Base-by-base conservation (phyloP, 1,139 yeast genomes). In the Saccharomyces hybrid region DNA sequence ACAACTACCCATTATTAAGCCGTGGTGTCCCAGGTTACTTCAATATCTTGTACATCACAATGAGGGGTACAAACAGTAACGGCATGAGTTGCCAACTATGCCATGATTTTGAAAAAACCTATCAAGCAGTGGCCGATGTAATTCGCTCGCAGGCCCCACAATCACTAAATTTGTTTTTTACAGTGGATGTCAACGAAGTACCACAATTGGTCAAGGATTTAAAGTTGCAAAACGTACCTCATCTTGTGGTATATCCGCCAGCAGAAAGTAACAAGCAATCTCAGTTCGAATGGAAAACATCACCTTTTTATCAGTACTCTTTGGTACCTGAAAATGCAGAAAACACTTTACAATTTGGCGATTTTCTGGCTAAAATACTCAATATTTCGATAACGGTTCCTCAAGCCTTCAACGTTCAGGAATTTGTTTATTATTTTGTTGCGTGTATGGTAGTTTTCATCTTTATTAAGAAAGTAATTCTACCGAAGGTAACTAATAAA, bases 171-270 rank as follows among this genome's bases (percentile, higher is more conserved):
- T 75, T 75, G 59, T 81, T 84, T 62, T 72, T 76, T 30, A 72
- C 73, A 49, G 75, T 81, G 13, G 91, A 86, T 59, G 77, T 81
- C 26, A 66, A 69, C 2, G 75, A 76, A 44, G 72, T 74, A 34
- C 61, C 72, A 8, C 72, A 76, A 50, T 61, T 73, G 11, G 78
- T 81, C 57, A 66, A 70, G 28, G 68, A 70, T 25, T 62, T 83
- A 52, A 68, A 72, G 3, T 64, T 85, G 54, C 68, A 68, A 4
- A 71, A 80, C 3, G 79, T 84, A 2, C 93, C 95, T 1, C 83
- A 81, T 58, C 61, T 84, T 9, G 81, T 89, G 81, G 71, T 85
- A 3, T 76, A 81, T 55, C 88, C 88, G 1, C 87, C 87, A 3
- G 70, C 71, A 14, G 20, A 51, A 7, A 56, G 59, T 4, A 14